A percentile compares a stretch with the other conserved stretches of the same genome.
phyloP scores from a whole-genome alignment of 495 filamentous ascomycete genomes.

The Hypoxylon subgilvum region DNA sequence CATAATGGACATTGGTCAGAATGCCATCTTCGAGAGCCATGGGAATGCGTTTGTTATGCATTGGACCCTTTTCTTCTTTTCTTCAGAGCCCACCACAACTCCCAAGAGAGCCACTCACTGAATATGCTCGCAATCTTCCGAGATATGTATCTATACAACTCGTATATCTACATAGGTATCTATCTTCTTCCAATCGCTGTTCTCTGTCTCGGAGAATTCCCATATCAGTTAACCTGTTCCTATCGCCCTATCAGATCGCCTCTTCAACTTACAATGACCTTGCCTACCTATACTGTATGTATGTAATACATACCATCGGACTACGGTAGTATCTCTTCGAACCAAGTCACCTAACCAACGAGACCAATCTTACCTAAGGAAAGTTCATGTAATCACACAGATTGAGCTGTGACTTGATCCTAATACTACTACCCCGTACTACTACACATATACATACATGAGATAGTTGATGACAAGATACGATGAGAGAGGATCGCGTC shows the following conservation, averaged over 20 bases:
- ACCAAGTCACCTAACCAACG: too few relatives aligned
- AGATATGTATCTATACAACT: slow-evolving; percentile 21
- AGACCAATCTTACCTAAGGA: too few relatives aligned
- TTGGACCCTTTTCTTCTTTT: slow-evolving; percentile 8
- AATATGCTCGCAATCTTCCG: slow-evolving; percentile 33
- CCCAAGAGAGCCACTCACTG: too few relatives aligned
- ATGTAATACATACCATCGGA: neutral
- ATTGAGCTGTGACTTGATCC: too few relatives aligned
- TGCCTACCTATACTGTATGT: neutral
- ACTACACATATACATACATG: too few relatives aligned
- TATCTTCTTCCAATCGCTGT: neutral
- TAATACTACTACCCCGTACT: too few relatives aligned
- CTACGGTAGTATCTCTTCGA: too few relatives aligned
- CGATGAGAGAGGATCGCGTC: too few relatives aligned
- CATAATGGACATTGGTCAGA: slow-evolving; percentile 33
- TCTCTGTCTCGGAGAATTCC: slow-evolving; percentile 31
- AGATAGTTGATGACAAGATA: too few relatives aligned
- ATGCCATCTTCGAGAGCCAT: slow-evolving; percentile 33
- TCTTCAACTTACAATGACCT: neutral
- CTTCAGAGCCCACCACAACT: too few relatives aligned
- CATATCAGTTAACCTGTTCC: slow-evolving; percentile 13
- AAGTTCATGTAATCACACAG: too few relatives aligned
- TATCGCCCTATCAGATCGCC: neutral
- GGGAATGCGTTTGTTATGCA: slow-evolving; percentile 31
- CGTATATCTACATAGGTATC: neutral